Evolutionary conservation across 2,329 filamentous ascomycete species (phyloP).

Genomic region (Colletotrichum aenigma): DNA sequence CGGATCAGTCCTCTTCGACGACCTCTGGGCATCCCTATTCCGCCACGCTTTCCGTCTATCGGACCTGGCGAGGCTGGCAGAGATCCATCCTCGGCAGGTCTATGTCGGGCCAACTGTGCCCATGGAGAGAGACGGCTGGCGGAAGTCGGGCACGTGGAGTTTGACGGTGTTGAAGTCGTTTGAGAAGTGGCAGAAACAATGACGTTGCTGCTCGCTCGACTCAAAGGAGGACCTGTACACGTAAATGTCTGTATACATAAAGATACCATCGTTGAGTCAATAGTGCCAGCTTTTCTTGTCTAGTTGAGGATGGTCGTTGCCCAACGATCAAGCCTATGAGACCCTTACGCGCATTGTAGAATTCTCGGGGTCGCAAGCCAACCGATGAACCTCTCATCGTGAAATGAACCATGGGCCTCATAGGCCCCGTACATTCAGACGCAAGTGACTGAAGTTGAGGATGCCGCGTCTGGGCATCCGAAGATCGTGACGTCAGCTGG

Average conservation of each 20-base stretch:
- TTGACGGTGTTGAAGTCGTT: background rate
- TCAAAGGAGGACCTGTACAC: background rate
- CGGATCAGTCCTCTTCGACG: background rate
- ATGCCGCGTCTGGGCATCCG: no score
- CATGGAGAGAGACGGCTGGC: background rate
- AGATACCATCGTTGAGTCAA: background rate
- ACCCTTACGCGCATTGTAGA: background rate
- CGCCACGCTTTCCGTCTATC: background rate
- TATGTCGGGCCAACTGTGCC: conserved; percentile 1
- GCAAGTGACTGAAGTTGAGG: no score
- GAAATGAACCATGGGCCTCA: background rate
- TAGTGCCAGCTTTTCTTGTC: background rate
- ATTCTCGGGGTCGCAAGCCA: background rate
- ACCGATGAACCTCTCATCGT: background rate
- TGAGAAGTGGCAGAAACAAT: background rate
- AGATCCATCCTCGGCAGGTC: background rate
- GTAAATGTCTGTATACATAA: background rate
- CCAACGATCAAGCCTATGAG: no score
- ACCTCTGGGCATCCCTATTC: background rate
- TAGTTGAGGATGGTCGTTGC: background rate
- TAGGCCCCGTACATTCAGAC: no score
- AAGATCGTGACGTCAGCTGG: no score
- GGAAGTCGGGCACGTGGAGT: background rate
- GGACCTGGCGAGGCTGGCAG: background rate
- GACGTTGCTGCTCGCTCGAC: background rate